Percentiles rank a stretch among this genome's conserved stretches.
These are phyloP conservation scores for Alternaria gansuensis DNA, from an alignment of 2,329 filamentous ascomycete genomes.

Conservation along the genomic window DNA sequence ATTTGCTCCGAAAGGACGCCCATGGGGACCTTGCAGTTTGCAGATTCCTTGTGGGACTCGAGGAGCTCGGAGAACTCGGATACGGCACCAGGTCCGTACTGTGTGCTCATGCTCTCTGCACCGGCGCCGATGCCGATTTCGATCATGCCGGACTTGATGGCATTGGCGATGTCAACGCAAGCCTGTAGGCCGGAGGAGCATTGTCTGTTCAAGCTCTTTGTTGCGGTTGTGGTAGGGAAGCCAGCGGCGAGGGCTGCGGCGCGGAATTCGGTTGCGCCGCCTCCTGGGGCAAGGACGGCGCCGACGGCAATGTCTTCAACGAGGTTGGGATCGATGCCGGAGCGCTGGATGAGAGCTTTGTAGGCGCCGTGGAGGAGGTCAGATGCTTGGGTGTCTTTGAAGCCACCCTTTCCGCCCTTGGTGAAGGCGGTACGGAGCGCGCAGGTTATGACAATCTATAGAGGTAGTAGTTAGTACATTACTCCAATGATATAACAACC, in stretches of 20 bases:
- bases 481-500: background rate
- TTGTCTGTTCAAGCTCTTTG: constrained; percentile 90
- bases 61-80: constrained; percentile 91
- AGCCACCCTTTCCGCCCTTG: constrained; percentile 89
- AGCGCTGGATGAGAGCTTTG: constrained; percentile 81
- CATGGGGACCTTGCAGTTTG: constrained; percentile 99
- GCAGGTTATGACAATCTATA: constrained; percentile 82
- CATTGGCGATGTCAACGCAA: constrained; percentile 92
- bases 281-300: constrained; percentile 88
- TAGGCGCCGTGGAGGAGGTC: constrained; percentile 88
- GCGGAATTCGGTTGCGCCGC: constrained; percentile 95
- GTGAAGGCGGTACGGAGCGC: constrained; percentile 92
- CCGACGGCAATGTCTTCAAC: constrained; percentile 95
- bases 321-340: constrained; percentile 83
- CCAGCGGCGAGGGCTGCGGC: constrained; percentile 90
- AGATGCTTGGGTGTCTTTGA: constrained; percentile 91
- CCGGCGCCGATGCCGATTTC: constrained; percentile 93
- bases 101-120: constrained; percentile 93
- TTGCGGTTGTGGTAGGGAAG: constrained; percentile 84
- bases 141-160: constrained; percentile 90
- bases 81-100: constrained; percentile 90
- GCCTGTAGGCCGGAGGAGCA: constrained; percentile 94
- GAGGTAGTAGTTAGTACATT: constrained; percentile 11
- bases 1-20: constrained; percentile 92
- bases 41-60: constrained; percentile 79